phyloP scores from a whole-genome alignment of 352 stramenopile genomes.

The Globisporangium okanoganense region DNA sequence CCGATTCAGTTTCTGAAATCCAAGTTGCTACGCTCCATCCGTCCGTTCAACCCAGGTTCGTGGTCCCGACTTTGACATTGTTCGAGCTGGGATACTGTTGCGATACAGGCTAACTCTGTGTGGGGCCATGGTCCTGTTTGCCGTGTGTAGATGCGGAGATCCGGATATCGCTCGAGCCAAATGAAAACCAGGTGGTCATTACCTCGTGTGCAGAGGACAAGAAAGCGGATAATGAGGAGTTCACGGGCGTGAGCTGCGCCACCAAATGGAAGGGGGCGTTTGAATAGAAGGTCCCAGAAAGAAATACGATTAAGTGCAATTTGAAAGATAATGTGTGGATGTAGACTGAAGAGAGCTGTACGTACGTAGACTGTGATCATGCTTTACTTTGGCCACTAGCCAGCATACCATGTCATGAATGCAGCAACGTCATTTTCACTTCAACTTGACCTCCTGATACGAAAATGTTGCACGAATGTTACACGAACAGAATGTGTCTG shows the following conservation, averaged over 20 bases:
- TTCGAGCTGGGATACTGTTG: background rate
- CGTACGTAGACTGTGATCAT: background rate
- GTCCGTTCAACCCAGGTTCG: conserved; percentile 69
- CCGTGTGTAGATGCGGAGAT: conserved; percentile 48
- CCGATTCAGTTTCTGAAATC: conserved; percentile 80
- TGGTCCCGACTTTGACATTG: background rate
- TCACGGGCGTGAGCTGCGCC: conserved; percentile 43
- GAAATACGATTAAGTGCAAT: background rate
- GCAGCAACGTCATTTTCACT: background rate
- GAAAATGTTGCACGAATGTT: conserved; percentile 5
- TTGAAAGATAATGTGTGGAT: background rate
- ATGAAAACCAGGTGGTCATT: conserved; percentile 50
- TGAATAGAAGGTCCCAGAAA: conserved; percentile 29
- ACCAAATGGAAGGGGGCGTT: conserved; percentile 68
- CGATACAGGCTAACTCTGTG: background rate
- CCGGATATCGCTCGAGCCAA: conserved; percentile 43
- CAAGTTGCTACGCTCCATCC: conserved; percentile 69
- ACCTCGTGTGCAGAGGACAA: conserved; percentile 33
- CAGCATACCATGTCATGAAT: background rate
- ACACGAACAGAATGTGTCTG: background rate
- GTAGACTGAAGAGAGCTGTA: background rate
- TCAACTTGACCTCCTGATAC: background rate
- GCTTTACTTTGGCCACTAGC: background rate
- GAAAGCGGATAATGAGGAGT: conserved; percentile 15
- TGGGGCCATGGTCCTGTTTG: background rate